Percentiles rank a stretch among this genome's conserved stretches.
phyloP scores from a whole-genome alignment of 768 basidiomycete species.

The Lyophyllum shimeji region DNA sequence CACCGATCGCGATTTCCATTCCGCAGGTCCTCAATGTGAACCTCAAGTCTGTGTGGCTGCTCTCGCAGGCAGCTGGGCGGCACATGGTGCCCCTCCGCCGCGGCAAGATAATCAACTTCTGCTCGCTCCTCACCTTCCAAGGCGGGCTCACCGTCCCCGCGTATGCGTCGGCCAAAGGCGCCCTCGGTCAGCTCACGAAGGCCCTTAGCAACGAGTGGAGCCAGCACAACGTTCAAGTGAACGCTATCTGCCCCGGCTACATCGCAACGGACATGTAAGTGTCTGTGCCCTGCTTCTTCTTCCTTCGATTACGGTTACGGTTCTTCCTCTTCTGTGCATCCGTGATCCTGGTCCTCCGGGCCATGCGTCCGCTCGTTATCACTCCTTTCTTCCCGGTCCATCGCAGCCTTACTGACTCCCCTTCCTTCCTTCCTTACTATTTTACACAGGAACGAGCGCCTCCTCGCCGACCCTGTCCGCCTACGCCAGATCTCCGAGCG shows the following conservation, averaged over 20 bases:
- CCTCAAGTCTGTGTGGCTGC: slow-evolving; percentile 83
- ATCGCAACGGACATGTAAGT: slow-evolving; percentile 85
- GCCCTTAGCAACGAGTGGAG: slow-evolving; percentile 95
- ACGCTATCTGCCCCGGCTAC: slow-evolving; percentile 87
- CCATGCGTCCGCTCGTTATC: not conserved
- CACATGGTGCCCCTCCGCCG: slow-evolving; percentile 78
- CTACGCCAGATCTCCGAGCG: slow-evolving; percentile 71
- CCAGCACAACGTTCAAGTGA: slow-evolving; percentile 83
- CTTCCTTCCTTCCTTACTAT: slow-evolving; percentile 3
- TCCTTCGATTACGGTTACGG: too few species aligned
- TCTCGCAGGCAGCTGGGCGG: slow-evolving; percentile 81
- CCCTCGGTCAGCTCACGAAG: slow-evolving; percentile 82
- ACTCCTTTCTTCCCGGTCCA: too few species aligned
- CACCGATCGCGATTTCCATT: slow-evolving; percentile 9
- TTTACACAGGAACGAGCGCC: slow-evolving; percentile 48
- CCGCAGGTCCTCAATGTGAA: slow-evolving; percentile 80
- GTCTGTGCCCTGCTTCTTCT: slow-evolving; percentile 1
- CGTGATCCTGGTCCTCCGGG: not conserved
- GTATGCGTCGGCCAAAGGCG: slow-evolving; percentile 90
- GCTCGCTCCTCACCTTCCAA: slow-evolving; percentile 60
- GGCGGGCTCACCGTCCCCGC: slow-evolving; percentile 80
- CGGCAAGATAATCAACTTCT: slow-evolving; percentile 77
- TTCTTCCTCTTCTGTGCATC: not conserved
- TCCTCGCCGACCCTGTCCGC: slow-evolving; percentile 59
- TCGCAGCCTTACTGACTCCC: too few species aligned